phyloP scores from a whole-genome alignment of 345 rosid species.

The Eucalyptus regnans region DNA sequence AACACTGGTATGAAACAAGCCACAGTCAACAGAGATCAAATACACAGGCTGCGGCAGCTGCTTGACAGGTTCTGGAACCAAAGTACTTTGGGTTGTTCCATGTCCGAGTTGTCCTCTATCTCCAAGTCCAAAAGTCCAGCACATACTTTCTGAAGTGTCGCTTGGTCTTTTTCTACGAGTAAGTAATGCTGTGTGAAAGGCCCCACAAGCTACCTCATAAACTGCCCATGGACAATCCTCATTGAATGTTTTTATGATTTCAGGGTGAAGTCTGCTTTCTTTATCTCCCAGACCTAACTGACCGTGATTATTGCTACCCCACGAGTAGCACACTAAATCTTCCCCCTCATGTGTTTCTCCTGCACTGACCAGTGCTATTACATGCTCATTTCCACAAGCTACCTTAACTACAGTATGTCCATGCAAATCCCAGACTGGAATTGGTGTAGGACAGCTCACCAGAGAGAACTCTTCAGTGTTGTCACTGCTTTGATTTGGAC shows the following conservation, averaged over 20 bases:
- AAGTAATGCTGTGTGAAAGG: constrained; percentile 82
- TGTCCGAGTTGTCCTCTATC: constrained; percentile 88
- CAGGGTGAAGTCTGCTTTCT: constrained; percentile 44
- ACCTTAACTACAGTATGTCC: constrained; percentile 80
- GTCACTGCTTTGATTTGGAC: constrained; percentile 33
- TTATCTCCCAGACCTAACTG: constrained; percentile 80
- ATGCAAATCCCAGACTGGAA: constrained; percentile 42
- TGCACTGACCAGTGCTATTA: constrained; percentile 53
- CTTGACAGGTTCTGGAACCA: constrained; percentile 54
- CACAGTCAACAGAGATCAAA: constrained; percentile 73
- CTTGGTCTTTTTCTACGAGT: constrained; percentile 37
- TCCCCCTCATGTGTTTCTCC: constrained; percentile 34
- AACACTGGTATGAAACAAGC: constrained; percentile 81
- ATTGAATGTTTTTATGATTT: constrained; percentile 42
- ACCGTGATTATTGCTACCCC: constrained; percentile 73
- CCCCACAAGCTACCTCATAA: constrained; percentile 78
- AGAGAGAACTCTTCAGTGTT: constrained; percentile 26
- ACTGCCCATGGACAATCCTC: constrained; percentile 38
- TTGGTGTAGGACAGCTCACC: constrained; percentile 39
- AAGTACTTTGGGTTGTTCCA: constrained; percentile 55
- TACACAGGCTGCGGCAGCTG: constrained; percentile 38
- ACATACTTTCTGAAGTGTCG: constrained; percentile 32
- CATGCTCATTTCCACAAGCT: constrained; percentile 88
- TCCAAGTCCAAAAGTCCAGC: constrained; percentile 93
- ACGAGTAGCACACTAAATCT: constrained; percentile 54